Percentiles rank a stretch among this genome's conserved stretches.
Evolutionary conservation across 148 eudicot genomes (phyloP).

Genomic region (Selenicereus undatus): DNA sequence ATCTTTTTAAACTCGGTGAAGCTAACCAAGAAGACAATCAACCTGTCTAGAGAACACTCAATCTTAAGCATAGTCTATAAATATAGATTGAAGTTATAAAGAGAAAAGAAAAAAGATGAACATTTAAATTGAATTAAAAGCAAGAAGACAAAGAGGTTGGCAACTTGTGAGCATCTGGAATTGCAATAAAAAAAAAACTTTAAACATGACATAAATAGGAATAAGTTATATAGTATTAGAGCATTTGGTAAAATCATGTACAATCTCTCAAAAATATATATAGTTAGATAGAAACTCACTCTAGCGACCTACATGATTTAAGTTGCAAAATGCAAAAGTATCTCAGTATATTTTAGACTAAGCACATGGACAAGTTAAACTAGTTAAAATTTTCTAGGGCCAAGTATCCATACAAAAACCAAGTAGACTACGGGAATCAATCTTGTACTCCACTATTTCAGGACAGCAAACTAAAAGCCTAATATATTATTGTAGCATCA

Average conservation of each 20-base stretch:
- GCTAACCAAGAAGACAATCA: not conserved
- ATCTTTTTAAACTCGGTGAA: not conserved
- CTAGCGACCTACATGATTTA: not conserved
- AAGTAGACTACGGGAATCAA: not conserved
- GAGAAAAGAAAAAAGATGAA: too few relatives aligned
- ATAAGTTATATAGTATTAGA: too few relatives aligned
- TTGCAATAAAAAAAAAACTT: too few relatives aligned
- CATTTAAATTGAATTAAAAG: too few relatives aligned
- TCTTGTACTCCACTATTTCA: not conserved
- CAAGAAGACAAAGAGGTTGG: too few relatives aligned
- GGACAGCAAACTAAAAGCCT: conserved; percentile 1
- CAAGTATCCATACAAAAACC: not conserved
- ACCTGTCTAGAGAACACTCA: too few relatives aligned
- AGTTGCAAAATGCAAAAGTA: not conserved
- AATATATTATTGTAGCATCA: not conserved
- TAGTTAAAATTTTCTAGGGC: not conserved
- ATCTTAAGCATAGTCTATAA: too few relatives aligned
- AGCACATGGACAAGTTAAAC: conserved; percentile 8
- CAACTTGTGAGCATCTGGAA: too few relatives aligned
- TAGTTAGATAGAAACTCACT: not conserved
- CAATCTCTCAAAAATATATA: too few relatives aligned
- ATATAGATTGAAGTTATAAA: too few relatives aligned
- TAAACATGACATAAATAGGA: too few relatives aligned
- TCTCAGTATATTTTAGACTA: not conserved
- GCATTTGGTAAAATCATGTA: too few relatives aligned